Evolutionary conservation across 306 rosid species (phyloP).

Genomic region (Vicia villosa): DNA sequence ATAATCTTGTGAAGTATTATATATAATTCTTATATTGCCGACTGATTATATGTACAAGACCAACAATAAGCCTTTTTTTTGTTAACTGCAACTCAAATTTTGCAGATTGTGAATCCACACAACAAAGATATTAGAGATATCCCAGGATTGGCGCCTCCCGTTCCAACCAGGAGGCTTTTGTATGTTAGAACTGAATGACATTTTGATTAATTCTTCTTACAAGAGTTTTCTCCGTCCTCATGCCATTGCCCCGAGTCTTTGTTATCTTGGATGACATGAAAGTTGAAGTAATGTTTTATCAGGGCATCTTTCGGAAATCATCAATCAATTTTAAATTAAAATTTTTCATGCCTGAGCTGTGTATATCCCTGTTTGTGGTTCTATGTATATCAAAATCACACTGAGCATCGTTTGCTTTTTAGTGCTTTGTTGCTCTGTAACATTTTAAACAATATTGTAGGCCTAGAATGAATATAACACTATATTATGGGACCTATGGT

Average conservation of each 20-base stretch:
- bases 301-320: slow-evolving; percentile 31
- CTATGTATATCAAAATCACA: slow-evolving; percentile 6
- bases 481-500: not conserved
- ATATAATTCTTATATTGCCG: too few species aligned
- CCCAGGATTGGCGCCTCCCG: slow-evolving; percentile 98
- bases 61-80: slow-evolving; percentile 1
- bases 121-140: slow-evolving; percentile 83
- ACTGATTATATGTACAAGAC: slow-evolving; percentile 4
- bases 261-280: not conserved
- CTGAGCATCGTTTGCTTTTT: not conserved
- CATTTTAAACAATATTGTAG: not conserved
- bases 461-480: not conserved
- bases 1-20: not conserved
- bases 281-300: slow-evolving; percentile 33
- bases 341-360: slow-evolving; percentile 56
- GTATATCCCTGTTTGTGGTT: slow-evolving; percentile 6
- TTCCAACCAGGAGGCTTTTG: slow-evolving; percentile 79
- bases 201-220: slow-evolving; percentile 41
- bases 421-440: not conserved
- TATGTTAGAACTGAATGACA: slow-evolving; percentile 52
- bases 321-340: slow-evolving; percentile 7
- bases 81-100: slow-evolving; percentile 9
- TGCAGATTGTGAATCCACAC: slow-evolving; percentile 79
- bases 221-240: slow-evolving; percentile 37
- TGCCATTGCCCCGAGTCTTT: slow-evolving; percentile 27